Evolutionary conservation across 1,139 yeast genomes (phyloP), one percentile per base, ranked within the genome.

Genomic region (Yamadazyma sp.): DNA sequence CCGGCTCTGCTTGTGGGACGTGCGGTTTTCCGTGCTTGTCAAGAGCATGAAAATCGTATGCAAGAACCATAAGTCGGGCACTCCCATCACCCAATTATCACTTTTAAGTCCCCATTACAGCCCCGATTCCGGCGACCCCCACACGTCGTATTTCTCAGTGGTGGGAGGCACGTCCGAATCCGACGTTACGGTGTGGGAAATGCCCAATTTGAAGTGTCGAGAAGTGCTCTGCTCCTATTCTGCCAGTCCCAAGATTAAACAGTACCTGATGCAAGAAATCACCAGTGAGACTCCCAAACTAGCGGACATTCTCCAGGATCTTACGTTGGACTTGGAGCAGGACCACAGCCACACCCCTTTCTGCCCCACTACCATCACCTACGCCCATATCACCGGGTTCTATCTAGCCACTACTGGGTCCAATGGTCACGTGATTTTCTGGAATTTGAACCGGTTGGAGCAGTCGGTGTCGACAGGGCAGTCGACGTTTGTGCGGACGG

Each of bases 151-250:
- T 64, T 56, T 84, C 6, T 47, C 49, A 2, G 40, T 45, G 2
- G 31, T 48, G 5, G 96, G 95, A 0, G 75, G 80, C 17, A 40
- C 39, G 11, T 69, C 74, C 1, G 72, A 70, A 7, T 62, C 79
- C 0, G 84, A 83, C 46, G 70, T 84, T 8, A 73, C 86, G 0
- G 70, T 87, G 0, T 87, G 96, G 95, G 94, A 86, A 53, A 65
- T 87, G 9, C 81, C 87, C 14, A 69, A 73, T 22, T 64, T 79
- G 31, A 79, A 76, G 37, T 86, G 95, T 48, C 67, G 76, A 29
- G 80, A 78, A 48, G 73, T 84, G 0, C 64, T 75, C 11, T 35
- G 47, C 35, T 28, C 45, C 17, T 34, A 41, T 29, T n/a, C 20
- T 0, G 17, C 31, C 3, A 32, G 28, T 3, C 46, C 43, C 9